These are phyloP conservation scores for Mercurialis annua DNA, from an alignment of 345 rosid genomes.

Conservation along the genomic window DNA sequence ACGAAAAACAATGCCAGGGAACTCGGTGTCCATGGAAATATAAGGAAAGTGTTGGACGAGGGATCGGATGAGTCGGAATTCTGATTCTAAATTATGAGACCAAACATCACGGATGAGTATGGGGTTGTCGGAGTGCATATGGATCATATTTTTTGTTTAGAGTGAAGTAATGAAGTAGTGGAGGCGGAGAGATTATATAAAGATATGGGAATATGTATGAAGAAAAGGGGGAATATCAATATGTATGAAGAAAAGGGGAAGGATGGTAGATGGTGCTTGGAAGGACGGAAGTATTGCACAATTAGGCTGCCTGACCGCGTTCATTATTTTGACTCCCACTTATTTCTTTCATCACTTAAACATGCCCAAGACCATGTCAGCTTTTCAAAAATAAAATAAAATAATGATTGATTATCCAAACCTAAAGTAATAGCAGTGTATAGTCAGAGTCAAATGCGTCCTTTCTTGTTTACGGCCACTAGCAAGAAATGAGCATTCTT, in stretches of 20 bases:
- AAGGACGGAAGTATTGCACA: neutral
- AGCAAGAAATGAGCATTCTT: too few relatives aligned
- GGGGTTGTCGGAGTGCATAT: neutral
- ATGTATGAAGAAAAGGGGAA: neutral
- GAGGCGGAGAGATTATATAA: too few relatives aligned
- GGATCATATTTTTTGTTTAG: too few relatives aligned
- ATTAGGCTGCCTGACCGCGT: neutral
- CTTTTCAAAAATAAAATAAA: too few relatives aligned
- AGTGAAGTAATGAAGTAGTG: too few relatives aligned
- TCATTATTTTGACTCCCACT: neutral
- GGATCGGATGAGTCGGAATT: slow-evolving; percentile 26
- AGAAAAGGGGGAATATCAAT: neutral
- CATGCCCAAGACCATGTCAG: too few relatives aligned
- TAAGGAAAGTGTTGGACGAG: slow-evolving; percentile 26
- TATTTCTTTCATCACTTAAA: too few relatives aligned
- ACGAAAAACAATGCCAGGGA: slow-evolving; percentile 33
- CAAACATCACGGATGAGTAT: slow-evolving; percentile 31
- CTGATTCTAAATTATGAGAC: slow-evolving; percentile 28
- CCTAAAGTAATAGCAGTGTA: too few relatives aligned
- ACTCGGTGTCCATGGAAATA: slow-evolving; percentile 40
- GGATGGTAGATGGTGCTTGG: neutral
- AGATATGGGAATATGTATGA: neutral
- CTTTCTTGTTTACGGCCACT: too few relatives aligned
- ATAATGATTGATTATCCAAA: too few relatives aligned
- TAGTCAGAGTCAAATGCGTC: too few relatives aligned